Evolutionary conservation across 306 rosid genomes (phyloP).

Genomic region (Aeschynomene evenia): DNA sequence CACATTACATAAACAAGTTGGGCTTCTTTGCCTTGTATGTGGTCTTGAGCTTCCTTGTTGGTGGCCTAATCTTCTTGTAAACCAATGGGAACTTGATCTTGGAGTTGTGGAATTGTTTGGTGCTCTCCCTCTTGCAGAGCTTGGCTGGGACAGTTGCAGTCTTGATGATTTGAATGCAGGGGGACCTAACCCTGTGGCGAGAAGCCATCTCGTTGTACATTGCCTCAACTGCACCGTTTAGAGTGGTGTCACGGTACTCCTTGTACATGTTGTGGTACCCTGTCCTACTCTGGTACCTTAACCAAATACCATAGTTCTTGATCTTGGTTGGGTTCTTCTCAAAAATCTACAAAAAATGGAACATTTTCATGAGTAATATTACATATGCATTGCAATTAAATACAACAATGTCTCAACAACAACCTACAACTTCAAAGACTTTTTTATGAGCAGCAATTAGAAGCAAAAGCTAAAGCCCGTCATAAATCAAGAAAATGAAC

Average conservation of each 20-base stretch:
- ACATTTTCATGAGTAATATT: background rate
- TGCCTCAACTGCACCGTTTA: constrained; percentile 73
- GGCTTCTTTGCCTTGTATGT: constrained; percentile 90
- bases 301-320: constrained; percentile 85
- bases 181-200: constrained; percentile 83
- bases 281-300: constrained; percentile 84
- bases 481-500: too few species aligned
- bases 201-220: constrained; percentile 94
- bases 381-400: background rate
- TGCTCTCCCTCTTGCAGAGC: constrained; percentile 91
- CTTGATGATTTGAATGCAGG: constrained; percentile 89
- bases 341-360: constrained; percentile 56
- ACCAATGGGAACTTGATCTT: constrained; percentile 92
- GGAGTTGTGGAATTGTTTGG: constrained; percentile 83
- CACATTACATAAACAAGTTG: constrained; percentile 76
- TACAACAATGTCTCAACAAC: background rate
- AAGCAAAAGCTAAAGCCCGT: too few species aligned
- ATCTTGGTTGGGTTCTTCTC: constrained; percentile 89
- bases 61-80: constrained; percentile 79
- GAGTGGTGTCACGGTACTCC: constrained; percentile 89
- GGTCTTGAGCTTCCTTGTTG: constrained; percentile 82
- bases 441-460: too few species aligned
- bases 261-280: constrained; percentile 96
- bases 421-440: background rate
- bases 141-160: constrained; percentile 80